Evolutionary conservation across 805 yeast genomes (phyloP), one percentile per base, ranked within the genome.

Genomic region (Blastobotrys mokoenaii): DNA sequence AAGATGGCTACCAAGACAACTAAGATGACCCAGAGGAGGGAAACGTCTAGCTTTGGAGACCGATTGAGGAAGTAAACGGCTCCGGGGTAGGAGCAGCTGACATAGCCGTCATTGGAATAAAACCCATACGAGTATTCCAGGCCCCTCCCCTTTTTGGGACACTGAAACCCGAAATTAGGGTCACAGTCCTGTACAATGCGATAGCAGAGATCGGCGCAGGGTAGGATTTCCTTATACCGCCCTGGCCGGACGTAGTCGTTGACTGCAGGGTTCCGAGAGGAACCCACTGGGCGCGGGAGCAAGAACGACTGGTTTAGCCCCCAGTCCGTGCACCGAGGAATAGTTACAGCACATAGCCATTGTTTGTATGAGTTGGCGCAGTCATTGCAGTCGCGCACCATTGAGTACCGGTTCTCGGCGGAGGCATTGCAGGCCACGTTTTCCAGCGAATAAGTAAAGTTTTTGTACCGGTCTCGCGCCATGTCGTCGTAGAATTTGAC

Each of bases 311-410:
- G 57, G 37, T 50, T 44, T 38, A 49, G 45, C n/a, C 57, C 30
- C 59, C 60, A 57, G 41, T 67, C 79, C 1, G 85, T 71, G 56
- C 98, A 90, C 27, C 97, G 69, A 0, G 97, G 97, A 4, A 90
- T 84, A 0, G 87, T 70, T 3, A 87, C 86, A 0, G 94, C 72
- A 64, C 98, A 90, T 15, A 93, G 71, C 98, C 98, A 90, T 55
- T 80, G 72, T 55, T 77, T 79, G 61, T 90, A 90, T 1, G 89
- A 72, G 1, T 60, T 52, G 1, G 73, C 71, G 60, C 98, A 90
- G 56, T 85, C 79, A 11, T 68, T 71, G 58, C 98, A 90, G 0
- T 82, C 70, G 33, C 77, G 62, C 18, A 90, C 57, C 8, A 95
- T 86, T 1, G 96, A 85, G 62, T 74, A 90, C 4, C 77, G 57